Conservation (phyloP, 345 rosid genomes). For the Gossypioides kirkii region DNA sequence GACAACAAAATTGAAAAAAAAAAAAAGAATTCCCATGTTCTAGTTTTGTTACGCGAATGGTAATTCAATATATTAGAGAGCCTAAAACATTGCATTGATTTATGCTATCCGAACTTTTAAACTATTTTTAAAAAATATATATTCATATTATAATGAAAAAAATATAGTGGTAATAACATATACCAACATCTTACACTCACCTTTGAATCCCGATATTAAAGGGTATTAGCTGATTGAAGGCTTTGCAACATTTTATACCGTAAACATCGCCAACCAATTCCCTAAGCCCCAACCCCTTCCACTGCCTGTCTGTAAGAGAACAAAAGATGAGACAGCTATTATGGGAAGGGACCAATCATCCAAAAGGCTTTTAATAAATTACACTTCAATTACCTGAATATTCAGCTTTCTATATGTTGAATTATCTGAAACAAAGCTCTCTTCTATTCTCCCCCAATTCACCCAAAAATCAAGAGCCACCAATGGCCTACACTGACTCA, state of each 20-base stretch:
- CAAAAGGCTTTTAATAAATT: conserved; percentile 2
- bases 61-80: no score
- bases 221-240: not conserved
- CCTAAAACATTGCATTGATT: no score
- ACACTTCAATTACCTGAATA: conserved; percentile 22
- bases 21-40: no score
- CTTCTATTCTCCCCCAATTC: conserved; percentile 22
- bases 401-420: conserved; percentile 18
- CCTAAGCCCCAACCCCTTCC: not conserved
- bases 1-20: no score
- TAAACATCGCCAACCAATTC: not conserved
- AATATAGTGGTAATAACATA: no score
- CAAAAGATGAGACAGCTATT: not conserved
- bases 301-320: not conserved
- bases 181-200: no score
- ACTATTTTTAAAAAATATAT: no score
- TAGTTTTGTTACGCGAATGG: no score
- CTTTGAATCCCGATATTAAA: no score
- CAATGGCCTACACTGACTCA: conserved; percentile 4
- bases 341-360: conserved; percentile 5
- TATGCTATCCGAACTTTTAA: no score
- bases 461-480: conserved; percentile 26
- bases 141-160: no score
- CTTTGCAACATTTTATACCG: not conserved
- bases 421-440: conserved; percentile 18